phyloP scores from a whole-genome alignment of 106 monocot genomes.

The Amphibolis antarctica region DNA sequence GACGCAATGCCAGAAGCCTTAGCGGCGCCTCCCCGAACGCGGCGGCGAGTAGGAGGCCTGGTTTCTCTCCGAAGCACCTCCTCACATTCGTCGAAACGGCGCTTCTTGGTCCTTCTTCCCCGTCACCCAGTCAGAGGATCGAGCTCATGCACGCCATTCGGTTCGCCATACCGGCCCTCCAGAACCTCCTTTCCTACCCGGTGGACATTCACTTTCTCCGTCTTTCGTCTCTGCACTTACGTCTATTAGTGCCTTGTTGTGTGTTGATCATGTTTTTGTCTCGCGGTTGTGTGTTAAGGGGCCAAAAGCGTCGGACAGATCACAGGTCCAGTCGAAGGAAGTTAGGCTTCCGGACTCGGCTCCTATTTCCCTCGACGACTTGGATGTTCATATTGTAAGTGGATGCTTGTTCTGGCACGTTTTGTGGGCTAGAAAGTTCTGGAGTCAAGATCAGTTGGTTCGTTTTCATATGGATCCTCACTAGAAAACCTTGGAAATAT shows the following conservation, averaged over 20 bases:
- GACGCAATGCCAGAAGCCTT: background rate
- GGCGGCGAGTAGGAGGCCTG: conserved; percentile 4
- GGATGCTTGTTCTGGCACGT: too few species aligned
- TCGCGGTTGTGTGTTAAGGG: conserved; percentile 17
- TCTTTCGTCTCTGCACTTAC: background rate
- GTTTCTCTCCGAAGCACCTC: conserved; percentile 51
- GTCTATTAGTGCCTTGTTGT: background rate
- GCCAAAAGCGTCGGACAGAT: conserved; percentile 69
- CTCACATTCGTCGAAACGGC: conserved; percentile 48
- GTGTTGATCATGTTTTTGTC: background rate
- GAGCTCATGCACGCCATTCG: conserved; percentile 79
- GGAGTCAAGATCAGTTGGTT: too few species aligned
- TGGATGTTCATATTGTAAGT: conserved; percentile 71
- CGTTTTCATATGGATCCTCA: too few species aligned
- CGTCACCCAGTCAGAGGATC: conserved; percentile 57
- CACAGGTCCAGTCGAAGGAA: conserved; percentile 68
- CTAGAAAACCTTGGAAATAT: too few species aligned
- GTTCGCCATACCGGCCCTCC: conserved; percentile 32
- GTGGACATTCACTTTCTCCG: conserved; percentile 8
- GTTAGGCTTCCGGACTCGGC: conserved; percentile 60
- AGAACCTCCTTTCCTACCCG: conserved; percentile 46
- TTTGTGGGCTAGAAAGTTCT: too few species aligned
- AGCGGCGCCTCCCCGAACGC: background rate
- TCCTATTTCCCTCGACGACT: conserved; percentile 73
- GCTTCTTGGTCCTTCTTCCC: conserved; percentile 52